Evolutionary conservation across 176 grass and related monocot genomes (phyloP), one percentile per base, ranked within the genome.

Genomic region (Elaeis guineensis): DNA sequence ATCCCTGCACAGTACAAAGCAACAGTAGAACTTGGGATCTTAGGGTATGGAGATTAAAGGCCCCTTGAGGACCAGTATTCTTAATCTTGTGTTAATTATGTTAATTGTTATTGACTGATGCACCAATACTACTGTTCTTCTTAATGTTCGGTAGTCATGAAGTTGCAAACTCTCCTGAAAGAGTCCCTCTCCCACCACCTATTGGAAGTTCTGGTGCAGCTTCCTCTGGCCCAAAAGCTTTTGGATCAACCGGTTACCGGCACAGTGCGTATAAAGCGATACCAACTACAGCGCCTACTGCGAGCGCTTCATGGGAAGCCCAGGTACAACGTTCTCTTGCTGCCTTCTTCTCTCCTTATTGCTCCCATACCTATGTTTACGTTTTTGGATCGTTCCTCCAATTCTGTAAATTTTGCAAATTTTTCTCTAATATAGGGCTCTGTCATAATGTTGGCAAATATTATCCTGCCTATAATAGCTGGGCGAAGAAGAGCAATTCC

Each of bases 1-100:
- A 78, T 92, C 58, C 89, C 89, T 23, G 60, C 76, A 49, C 89
- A 92, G 54, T 92, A 92, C 74, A 92, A 78, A 66, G 89, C 89
- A 32, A 87, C 83, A 62, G 32, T 87, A 50, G 83, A 84, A 64
- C 80, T 92, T 78, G 77, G 89, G 61, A 72, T 92, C 61, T 80
- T 87, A 66, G 89, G 89, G 89, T 92, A 81, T 61, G 73, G 28
- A 69, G 7, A 83, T 80, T 71, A 29, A 75, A 71, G 11, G 32
- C 25, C 24, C n/a, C 29, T 60, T 60, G 16, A 60, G 23, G 25
- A 17, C 25, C 16, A 60, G 72, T 21, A 68, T 48, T 29, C 75
- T 61, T 39, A 44, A 21, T 26, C 72, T 60, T 73, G 63, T 58
- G 21, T 76, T 57, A 35, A 76, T 67, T 26, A 51, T 17, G 15